Conservation (phyloP, 257 asterid species). For the Sherardia arvensis region DNA sequence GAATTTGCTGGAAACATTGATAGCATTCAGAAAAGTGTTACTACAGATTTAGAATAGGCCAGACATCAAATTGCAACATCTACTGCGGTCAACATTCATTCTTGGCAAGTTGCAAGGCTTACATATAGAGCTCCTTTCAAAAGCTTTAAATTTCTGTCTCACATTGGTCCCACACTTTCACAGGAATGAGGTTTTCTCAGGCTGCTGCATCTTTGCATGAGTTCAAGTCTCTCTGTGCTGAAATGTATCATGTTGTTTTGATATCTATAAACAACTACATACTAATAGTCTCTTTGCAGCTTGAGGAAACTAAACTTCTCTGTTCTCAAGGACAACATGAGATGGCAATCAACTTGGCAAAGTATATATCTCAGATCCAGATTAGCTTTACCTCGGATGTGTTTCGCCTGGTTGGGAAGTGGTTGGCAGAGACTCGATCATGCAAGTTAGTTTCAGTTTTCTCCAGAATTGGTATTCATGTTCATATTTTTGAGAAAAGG, state of each 20-base stretch:
- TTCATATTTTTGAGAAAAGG: not conserved
- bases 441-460: no score
- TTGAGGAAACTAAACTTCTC: constrained; percentile 94
- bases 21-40: no score
- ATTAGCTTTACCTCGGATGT: no score
- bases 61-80: constrained; percentile 59
- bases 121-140: constrained; percentile 9
- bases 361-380: constrained; percentile 62
- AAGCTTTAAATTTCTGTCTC: not conserved
- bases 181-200: constrained; percentile 73
- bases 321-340: constrained; percentile 96
- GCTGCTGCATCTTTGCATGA: constrained; percentile 84
- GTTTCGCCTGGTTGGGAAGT: no score
- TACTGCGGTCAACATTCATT: constrained; percentile 74
- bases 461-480: no score
- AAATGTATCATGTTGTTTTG: constrained; percentile 4
- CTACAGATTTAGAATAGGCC: constrained; percentile 55
- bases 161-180: constrained; percentile 1
- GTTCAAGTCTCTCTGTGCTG: constrained; percentile 64
- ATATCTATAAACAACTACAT: not conserved
- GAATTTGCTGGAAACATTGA: constrained; percentile 91
- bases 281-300: constrained; percentile 27
- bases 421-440: no score
- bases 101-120: constrained; percentile 72
- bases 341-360: constrained; percentile 92